phyloP scores from a whole-genome alignment of 1,284 basidiomycete species.

The Hemileia vastatrix region DNA sequence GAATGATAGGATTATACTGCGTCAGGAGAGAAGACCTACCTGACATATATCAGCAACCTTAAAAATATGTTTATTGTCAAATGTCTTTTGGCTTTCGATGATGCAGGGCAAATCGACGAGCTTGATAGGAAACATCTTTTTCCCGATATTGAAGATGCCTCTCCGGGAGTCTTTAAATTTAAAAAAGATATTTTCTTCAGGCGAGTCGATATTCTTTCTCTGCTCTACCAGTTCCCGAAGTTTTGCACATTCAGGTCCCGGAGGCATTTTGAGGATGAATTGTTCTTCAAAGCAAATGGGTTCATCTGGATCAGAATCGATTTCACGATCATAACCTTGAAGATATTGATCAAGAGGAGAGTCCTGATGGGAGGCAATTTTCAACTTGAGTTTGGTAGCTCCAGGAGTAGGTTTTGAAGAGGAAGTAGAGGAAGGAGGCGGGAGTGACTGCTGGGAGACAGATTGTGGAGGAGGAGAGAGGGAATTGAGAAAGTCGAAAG shows the following conservation, averaged over 20 bases:
- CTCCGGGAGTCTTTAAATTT: slow-evolving; percentile 96
- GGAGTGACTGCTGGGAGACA: too few species aligned
- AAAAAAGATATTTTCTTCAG: slow-evolving; percentile 77
- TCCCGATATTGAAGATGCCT: slow-evolving; percentile 78
- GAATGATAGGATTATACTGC: neutral
- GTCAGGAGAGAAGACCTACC: slow-evolving; percentile 48
- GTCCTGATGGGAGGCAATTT: slow-evolving; percentile 1
- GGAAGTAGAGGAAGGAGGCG: too few species aligned
- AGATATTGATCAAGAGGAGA: slow-evolving; percentile 4
- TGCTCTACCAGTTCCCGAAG: slow-evolving; percentile 62
- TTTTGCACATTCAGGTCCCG: slow-evolving; percentile 58
- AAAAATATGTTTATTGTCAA: slow-evolving; percentile 87
- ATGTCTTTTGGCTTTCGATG: slow-evolving; percentile 89
- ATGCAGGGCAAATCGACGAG: slow-evolving; percentile 93
- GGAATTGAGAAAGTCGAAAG: too few species aligned
- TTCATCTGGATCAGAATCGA: slow-evolving; percentile 87
- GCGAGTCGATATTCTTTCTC: slow-evolving; percentile 56
- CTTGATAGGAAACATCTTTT: slow-evolving; percentile 74
- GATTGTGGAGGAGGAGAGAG: too few species aligned
- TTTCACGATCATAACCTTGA: slow-evolving; percentile 68
- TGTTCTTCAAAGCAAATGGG: slow-evolving; percentile 90
- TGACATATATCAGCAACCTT: slow-evolving; percentile 98
- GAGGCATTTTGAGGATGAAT: slow-evolving; percentile 82
- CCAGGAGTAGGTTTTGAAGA: too few species aligned
- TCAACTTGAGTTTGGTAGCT: slow-evolving; percentile 1